Evolutionary conservation across 129 eudicot species (phyloP).

Genomic region (Helianthus annuus): DNA sequence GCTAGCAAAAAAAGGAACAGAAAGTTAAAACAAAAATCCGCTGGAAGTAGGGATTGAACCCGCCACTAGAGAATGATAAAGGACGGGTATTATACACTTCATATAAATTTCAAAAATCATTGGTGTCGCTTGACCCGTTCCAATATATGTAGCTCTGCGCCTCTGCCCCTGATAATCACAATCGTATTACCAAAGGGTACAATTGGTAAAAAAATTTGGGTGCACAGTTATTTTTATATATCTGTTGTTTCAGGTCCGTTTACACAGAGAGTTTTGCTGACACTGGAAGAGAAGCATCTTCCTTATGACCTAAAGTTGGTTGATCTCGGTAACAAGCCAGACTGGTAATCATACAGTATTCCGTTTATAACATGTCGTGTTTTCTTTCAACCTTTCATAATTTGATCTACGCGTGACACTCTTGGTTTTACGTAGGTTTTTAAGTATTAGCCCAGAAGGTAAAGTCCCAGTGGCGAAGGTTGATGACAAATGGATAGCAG

Average conservation of each 20-base stretch:
- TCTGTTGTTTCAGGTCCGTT: conserved; percentile 67
- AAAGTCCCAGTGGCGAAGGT: conserved; percentile 84
- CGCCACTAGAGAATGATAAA: no score
- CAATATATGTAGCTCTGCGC: no score
- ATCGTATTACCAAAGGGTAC: no score
- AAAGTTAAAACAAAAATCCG: no score
- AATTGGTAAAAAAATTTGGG: no score
- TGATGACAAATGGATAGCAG: conserved; percentile 90
- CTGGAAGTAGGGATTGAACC: no score
- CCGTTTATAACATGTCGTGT: background rate
- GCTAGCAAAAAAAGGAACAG: no score
- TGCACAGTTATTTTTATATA: background rate
- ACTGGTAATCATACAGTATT: conserved; percentile 51
- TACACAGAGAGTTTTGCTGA: conserved; percentile 82
- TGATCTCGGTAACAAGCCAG: conserved; percentile 80
- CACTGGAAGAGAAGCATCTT: conserved; percentile 90
- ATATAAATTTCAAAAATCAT: no score
- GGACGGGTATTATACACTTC: no score
- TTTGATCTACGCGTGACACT: conserved; percentile 7
- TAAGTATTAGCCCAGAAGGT: conserved; percentile 80
- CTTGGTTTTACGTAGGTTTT: conserved; percentile 47
- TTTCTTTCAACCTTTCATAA: background rate
- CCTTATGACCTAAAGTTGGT: conserved; percentile 80
- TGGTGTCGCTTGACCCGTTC: no score
- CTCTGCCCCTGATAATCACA: no score